Conservation (phyloP, 148 eudicot genomes). For the Rhododendron simsii region DNA sequence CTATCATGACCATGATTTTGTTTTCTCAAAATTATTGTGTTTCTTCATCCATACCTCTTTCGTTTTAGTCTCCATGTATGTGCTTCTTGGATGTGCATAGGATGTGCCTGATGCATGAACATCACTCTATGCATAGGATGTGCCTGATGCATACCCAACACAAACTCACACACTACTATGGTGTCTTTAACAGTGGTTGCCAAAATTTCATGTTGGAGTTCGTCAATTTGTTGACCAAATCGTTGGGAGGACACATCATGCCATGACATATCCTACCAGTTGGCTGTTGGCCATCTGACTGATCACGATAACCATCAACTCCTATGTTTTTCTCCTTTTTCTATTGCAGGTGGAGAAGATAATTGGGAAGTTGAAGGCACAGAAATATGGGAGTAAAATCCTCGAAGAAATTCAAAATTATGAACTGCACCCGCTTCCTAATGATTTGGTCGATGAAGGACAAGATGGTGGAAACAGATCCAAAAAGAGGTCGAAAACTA, state of each 20-base stretch:
- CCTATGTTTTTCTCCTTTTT: background rate
- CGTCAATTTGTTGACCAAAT: background rate
- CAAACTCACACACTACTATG: background rate
- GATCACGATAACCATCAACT: background rate
- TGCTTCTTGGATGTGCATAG: background rate
- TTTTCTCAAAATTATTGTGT: background rate
- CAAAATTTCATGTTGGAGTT: background rate
- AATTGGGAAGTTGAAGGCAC: conserved; percentile 78
- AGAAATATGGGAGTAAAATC: conserved; percentile 68
- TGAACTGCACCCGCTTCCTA: conserved; percentile 19
- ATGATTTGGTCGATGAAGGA: conserved; percentile 21
- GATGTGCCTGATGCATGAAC: background rate
- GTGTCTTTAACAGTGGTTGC: background rate
- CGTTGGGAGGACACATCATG: background rate
- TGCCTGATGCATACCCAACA: background rate
- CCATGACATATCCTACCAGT: background rate
- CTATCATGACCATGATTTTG: background rate
- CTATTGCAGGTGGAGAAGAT: conserved; percentile 75
- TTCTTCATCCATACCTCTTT: background rate
- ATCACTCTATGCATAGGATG: too few species aligned
- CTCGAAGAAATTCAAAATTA: conserved; percentile 52
- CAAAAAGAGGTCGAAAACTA: conserved; percentile 53
- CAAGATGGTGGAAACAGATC: conserved; percentile 26
- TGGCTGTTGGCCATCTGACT: background rate
- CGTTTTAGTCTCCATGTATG: background rate